These are phyloP conservation scores for Erigeron philadelphicus DNA, from an alignment of 140 eudicot genomes.

Conservation along the genomic window DNA sequence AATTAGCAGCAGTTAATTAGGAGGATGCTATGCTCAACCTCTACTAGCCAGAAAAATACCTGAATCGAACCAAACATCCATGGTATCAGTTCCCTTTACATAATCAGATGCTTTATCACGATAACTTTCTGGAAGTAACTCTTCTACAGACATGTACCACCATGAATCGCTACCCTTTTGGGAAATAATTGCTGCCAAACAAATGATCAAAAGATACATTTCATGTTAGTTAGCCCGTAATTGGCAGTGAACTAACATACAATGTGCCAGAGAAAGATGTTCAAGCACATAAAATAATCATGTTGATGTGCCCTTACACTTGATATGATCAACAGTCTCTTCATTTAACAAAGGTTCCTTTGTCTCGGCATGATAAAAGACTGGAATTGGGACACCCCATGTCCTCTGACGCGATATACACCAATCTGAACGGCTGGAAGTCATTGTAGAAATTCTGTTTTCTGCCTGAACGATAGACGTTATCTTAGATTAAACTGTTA, in stretches of 20 bases:
- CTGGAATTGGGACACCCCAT: conserved; percentile 99
- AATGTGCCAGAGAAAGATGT: background rate
- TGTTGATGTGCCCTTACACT: conserved; percentile 43
- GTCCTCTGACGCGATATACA: conserved; percentile 98
- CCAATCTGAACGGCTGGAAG: conserved; percentile 96
- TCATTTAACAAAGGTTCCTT: conserved; percentile 87
- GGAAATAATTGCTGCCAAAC: conserved; percentile 70
- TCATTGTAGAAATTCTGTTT: conserved; percentile 84
- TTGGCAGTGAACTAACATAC: background rate
- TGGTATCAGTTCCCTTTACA: conserved; percentile 92
- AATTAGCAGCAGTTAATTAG: conserved; percentile 1
- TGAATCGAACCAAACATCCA: conserved; percentile 99
- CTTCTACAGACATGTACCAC: conserved; percentile 97
- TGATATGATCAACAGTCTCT: conserved; percentile 80
- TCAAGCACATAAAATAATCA: background rate
- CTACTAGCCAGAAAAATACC: conserved; percentile 36
- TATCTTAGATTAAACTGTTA: background rate
- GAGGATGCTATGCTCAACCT: background rate
- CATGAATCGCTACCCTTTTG: conserved; percentile 98
- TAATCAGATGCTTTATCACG: conserved; percentile 77
- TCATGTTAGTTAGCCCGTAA: background rate
- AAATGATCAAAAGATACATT: conserved; percentile 2
- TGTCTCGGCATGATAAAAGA: conserved; percentile 78
- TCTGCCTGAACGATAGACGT: conserved; percentile 50
- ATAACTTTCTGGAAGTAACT: conserved; percentile 80